Evolutionary conservation across 1,284 basidiomycete genomes (phyloP).

Genomic region (Inonotus obliquus): DNA sequence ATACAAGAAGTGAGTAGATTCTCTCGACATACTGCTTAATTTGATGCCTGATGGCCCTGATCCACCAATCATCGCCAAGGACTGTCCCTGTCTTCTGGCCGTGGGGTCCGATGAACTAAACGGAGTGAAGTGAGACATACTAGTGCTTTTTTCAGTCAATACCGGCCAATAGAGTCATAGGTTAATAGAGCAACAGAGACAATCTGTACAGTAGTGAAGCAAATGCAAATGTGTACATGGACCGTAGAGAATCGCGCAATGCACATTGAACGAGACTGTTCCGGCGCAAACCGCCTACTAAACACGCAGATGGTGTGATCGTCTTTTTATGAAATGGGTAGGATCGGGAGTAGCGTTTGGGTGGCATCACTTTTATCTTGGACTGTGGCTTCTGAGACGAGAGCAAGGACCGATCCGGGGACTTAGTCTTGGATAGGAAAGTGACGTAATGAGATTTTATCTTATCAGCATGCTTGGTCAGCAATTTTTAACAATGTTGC

Average conservation of each 20-base stretch:
- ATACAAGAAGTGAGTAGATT: conserved; percentile 53
- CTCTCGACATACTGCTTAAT: conserved; percentile 11
- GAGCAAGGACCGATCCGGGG: not conserved
- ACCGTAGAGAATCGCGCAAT: not conserved
- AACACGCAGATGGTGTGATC: not conserved
- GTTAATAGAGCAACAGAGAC: too few relatives aligned
- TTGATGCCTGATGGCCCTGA: too few relatives aligned
- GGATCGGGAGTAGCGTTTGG: not conserved
- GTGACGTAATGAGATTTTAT: not conserved
- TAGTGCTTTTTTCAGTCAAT: not conserved
- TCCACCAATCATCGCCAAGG: conserved; percentile 19
- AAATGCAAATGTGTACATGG: too few relatives aligned
- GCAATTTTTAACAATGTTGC: not conserved
- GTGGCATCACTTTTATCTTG: not conserved
- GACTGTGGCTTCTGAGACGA: too few relatives aligned
- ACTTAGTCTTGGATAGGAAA: not conserved
- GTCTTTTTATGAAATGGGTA: not conserved
- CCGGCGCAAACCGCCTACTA: not conserved
- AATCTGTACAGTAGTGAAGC: too few relatives aligned
- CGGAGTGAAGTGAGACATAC: not conserved
- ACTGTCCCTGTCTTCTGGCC: conserved; percentile 38
- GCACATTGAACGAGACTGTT: not conserved
- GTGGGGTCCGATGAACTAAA: not conserved
- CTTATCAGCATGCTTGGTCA: not conserved
- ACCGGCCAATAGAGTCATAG: not conserved